Percentiles rank a stretch among this genome's conserved stretches.
Conservation (phyloP, 2,329 filamentous ascomycete species). For the Triangularia setosa region DNA sequence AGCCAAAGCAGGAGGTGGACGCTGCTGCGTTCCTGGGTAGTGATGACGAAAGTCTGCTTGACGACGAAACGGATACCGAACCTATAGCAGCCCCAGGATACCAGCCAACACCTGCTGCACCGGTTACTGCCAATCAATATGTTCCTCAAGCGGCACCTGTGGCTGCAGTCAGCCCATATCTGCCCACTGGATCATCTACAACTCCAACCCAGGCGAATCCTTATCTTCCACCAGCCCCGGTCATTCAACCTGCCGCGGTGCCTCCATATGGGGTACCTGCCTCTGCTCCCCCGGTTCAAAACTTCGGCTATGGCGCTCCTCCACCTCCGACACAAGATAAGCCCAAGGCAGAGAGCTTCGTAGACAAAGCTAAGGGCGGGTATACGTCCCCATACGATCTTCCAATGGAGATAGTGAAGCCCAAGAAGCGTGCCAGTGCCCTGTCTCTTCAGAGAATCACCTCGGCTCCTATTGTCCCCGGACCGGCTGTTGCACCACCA, state of each 20-base stretch:
- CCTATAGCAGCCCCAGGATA: slow-evolving; percentile 24
- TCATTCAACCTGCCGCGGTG: slow-evolving; percentile 16
- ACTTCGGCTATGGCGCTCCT: slow-evolving; percentile 37
- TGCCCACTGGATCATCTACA: slow-evolving; percentile 16
- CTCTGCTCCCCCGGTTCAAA: slow-evolving; percentile 24
- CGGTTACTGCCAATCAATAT: slow-evolving; percentile 34
- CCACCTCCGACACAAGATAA: slow-evolving; percentile 42
- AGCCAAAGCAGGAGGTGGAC: slow-evolving; percentile 52
- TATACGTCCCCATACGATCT: slow-evolving; percentile 95
- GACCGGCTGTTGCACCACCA: slow-evolving; percentile 48
- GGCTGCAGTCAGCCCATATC: slow-evolving; percentile 26
- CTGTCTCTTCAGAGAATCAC: slow-evolving; percentile 35
- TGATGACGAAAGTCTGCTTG: slow-evolving; percentile 80
- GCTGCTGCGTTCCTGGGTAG: slow-evolving; percentile 68
- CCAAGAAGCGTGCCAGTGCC: slow-evolving; percentile 60
- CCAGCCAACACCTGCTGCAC: slow-evolving; percentile 24
- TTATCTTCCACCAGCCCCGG: slow-evolving; percentile 21
- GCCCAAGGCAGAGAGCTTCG: slow-evolving; percentile 74
- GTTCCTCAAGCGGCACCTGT: slow-evolving; percentile 27
- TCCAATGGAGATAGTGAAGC: slow-evolving; percentile 79
- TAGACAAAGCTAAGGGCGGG: slow-evolving; percentile 82
- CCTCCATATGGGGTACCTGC: slow-evolving; percentile 23
- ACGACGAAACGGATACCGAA: slow-evolving; percentile 63
- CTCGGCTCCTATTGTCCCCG: slow-evolving; percentile 39
- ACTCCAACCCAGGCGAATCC: slow-evolving; percentile 16